Conservation (phyloP, 2,329 filamentous ascomycete species). For the Aspergillus tanneri region DNA sequence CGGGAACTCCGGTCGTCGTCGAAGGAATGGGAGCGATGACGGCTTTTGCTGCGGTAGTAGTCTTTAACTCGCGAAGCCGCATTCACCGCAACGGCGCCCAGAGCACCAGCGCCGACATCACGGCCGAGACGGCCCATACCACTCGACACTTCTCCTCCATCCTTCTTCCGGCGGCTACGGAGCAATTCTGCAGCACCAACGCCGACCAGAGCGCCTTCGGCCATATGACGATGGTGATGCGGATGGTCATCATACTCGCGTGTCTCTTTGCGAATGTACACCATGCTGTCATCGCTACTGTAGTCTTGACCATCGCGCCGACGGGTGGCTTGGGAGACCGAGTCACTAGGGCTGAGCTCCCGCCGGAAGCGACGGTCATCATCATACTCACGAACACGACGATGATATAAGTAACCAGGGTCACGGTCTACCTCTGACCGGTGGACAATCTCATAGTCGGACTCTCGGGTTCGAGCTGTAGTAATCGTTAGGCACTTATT, state of each 20-base stretch:
- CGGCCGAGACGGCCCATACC: slow-evolving; percentile 50
- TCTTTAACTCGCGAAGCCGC: slow-evolving; percentile 54
- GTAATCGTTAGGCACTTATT: slow-evolving; percentile 57
- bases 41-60: slow-evolving; percentile 49
- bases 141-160: slow-evolving; percentile 56
- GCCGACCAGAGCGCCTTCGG: slow-evolving; percentile 62
- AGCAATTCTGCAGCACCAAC: slow-evolving; percentile 61
- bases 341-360: slow-evolving; percentile 53
- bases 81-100: slow-evolving; percentile 62
- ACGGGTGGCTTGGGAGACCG: slow-evolving; percentile 51
- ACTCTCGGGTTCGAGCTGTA: slow-evolving; percentile 55
- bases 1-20: slow-evolving; percentile 41
- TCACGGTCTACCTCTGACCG: slow-evolving; percentile 57
- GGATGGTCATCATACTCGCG: slow-evolving; percentile 46
- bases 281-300: slow-evolving; percentile 61
- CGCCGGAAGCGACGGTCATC: slow-evolving; percentile 48
- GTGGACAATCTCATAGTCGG: slow-evolving; percentile 60
- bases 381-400: slow-evolving; percentile 56
- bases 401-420: slow-evolving; percentile 63
- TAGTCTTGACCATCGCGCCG: slow-evolving; percentile 46
- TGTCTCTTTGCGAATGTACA: slow-evolving; percentile 57
- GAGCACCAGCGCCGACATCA: slow-evolving; percentile 59
- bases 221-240: slow-evolving; percentile 57
- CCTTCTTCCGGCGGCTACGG: slow-evolving; percentile 56
- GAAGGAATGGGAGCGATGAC: slow-evolving; percentile 42